Base-by-base conservation (phyloP, 768 basidiomycete species). In the Amanita exitialis region DNA sequence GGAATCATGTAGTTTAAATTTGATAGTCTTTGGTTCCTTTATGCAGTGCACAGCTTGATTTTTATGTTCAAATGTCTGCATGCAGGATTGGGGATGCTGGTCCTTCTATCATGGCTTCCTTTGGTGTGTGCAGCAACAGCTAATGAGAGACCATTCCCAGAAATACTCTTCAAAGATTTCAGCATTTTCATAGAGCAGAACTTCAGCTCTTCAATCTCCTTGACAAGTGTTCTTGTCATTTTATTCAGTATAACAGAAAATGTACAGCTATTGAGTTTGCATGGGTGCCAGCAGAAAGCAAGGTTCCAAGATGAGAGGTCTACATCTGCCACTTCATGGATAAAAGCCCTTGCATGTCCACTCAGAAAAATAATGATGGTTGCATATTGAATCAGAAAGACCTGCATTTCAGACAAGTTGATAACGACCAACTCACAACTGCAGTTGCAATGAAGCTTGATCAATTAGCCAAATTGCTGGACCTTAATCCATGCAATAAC, bases 191-290 rank as follows among this genome's bases (percentile, higher is more conserved):
- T 60, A 15, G 8, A 16, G 25, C 3, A 45, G 6, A 55, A 54
- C 46, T 58, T 60, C 41, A 47, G 37, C 32, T 39, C 48, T 20
- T 39, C 53, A 3, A 54, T 57, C 12, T 57, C 59, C 2, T 43
- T 60, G 16, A 18, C 53, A 25, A 56, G 56, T 35, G 51, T 51
- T 18, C 50, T 60, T 5, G 25, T 57, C 12, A 37, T 61, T 4
- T 49, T 61, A 2, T 57, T 61, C 36, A 52, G 50, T n/a, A 15
- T 59, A 25, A 46, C 48, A 16, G 53, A 61, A 21, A 61, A 61
- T 42, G 35, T 50, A 5, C 51, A 58, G 28, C 47, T 61, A 3
- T 37, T 61, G 10, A 54, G 55, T 39, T 42, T 61, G 8, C 56
- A 59, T 56, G 50, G 50, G 4, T 12, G 55, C 12, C 53, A 55